phyloP scores from a whole-genome alignment of 495 filamentous ascomycete genomes.

The Aspergillus bridgeri region DNA sequence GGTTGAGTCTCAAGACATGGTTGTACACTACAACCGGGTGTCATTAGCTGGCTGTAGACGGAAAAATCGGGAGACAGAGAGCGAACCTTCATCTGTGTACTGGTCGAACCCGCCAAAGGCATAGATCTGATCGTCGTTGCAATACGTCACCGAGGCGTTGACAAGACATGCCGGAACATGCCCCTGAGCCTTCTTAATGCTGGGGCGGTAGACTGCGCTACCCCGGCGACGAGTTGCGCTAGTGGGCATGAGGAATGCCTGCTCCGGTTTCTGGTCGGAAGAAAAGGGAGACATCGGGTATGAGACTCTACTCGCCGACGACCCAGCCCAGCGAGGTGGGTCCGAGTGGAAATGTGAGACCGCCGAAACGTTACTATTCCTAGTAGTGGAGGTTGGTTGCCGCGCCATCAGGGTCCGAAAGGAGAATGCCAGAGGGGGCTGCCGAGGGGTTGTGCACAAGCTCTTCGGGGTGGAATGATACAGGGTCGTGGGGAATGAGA shows the following conservation, averaged over 20 bases:
- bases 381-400: slow-evolving; percentile 27
- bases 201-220: slow-evolving; percentile 71
- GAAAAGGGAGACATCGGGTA: slow-evolving; percentile 28
- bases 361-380: slow-evolving; percentile 20
- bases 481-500: background rate
- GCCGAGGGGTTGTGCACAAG: slow-evolving; percentile 5
- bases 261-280: slow-evolving; percentile 42
- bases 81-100: slow-evolving; percentile 87
- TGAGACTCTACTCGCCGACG: slow-evolving; percentile 22
- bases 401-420: slow-evolving; percentile 22
- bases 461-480: background rate
- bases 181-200: slow-evolving; percentile 74
- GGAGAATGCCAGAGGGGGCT: background rate
- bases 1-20: slow-evolving; percentile 84
- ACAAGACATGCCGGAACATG: slow-evolving; percentile 91
- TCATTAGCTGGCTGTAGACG: background rate
- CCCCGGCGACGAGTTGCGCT: slow-evolving; percentile 61
- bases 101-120: slow-evolving; percentile 99
- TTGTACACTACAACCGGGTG: slow-evolving; percentile 72
- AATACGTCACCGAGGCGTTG: slow-evolving; percentile 96
- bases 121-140: slow-evolving; percentile 92
- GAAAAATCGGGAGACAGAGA: background rate
- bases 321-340: slow-evolving; percentile 35
- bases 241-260: slow-evolving; percentile 82
- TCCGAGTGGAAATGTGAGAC: slow-evolving; percentile 30